Conservation (phyloP, 129 eudicot species). For the Dittrichia graveolens region DNA sequence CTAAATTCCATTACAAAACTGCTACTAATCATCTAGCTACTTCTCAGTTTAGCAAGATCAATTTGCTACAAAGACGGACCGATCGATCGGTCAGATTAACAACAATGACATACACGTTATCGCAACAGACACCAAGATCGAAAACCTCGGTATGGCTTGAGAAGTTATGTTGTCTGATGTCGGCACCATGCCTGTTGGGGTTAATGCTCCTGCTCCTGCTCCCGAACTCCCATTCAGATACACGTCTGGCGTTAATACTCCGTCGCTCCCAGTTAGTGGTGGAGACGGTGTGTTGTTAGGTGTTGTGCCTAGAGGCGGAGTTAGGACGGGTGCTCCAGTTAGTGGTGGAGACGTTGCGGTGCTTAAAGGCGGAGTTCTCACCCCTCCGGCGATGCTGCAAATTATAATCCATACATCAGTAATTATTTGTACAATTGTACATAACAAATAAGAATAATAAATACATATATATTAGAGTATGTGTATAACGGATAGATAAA, state of each 20-base stretch:
- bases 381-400: constrained; percentile 24
- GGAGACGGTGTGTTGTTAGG: not conserved
- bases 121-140: not conserved
- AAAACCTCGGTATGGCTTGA: constrained; percentile 7
- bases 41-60: constrained; percentile 16
- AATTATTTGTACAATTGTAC: not conserved
- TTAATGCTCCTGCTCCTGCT: constrained; percentile 15
- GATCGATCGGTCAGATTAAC: constrained; percentile 1
- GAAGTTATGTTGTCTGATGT: constrained; percentile 14
- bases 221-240: not conserved
- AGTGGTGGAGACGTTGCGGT: constrained; percentile 11
- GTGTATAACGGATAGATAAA: not conserved
- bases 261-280: constrained; percentile 2
- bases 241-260: constrained; percentile 22
- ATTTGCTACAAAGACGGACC: not conserved
- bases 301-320: constrained; percentile 6
- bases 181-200: constrained; percentile 18
- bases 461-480: no score
- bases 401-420: not conserved
- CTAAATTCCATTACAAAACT: not conserved
- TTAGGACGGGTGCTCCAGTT: not conserved
- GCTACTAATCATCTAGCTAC: constrained; percentile 21
- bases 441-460: not conserved
- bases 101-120: constrained; percentile 18
- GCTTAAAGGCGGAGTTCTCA: constrained; percentile 7